Conservation (phyloP, 2,329 filamentous ascomycete genomes). For the Aspergillus pseudotamarii region DNA sequence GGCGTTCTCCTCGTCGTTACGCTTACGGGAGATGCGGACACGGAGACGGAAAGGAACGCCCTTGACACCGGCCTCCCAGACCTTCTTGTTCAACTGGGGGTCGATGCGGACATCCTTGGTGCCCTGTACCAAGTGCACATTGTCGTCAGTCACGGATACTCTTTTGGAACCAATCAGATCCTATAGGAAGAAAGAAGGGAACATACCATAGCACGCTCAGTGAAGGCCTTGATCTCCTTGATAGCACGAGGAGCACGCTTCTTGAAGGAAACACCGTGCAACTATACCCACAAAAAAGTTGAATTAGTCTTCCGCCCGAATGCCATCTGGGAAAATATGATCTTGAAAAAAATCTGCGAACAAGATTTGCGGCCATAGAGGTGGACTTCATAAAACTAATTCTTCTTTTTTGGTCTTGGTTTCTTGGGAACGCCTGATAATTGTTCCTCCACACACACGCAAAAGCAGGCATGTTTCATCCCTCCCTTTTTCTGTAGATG, state of each 20-base stretch:
- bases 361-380: conserved; percentile 50
- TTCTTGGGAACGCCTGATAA: conserved; percentile 9
- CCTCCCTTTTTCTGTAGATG: neutral
- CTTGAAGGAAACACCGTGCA: conserved; percentile 98
- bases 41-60: conserved; percentile 96
- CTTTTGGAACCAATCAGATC: neutral
- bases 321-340: conserved; percentile 33
- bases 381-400: conserved; percentile 75
- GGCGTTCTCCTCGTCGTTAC: conserved; percentile 99
- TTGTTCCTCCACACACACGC: conserved; percentile 17
- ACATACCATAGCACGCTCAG: conserved; percentile 93
- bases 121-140: conserved; percentile 61
- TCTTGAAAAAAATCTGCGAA: conserved; percentile 24
- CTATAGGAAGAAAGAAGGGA: conserved; percentile 15
- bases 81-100: conserved; percentile 99
- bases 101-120: conserved; percentile 97
- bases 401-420: conserved; percentile 35
- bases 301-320: conserved; percentile 72
- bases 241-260: conserved; percentile 97
- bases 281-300: conserved; percentile 59
- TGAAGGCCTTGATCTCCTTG: conserved; percentile 99
- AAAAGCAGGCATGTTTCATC: neutral
- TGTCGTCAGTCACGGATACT: conserved; percentile 1
- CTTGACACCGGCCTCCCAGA: conserved; percentile 99
- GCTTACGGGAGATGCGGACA: conserved; percentile 97